These are phyloP conservation scores for Hanseniaspora taiwanica DNA, from an alignment of 805 yeast genomes.

Conservation along the genomic window DNA sequence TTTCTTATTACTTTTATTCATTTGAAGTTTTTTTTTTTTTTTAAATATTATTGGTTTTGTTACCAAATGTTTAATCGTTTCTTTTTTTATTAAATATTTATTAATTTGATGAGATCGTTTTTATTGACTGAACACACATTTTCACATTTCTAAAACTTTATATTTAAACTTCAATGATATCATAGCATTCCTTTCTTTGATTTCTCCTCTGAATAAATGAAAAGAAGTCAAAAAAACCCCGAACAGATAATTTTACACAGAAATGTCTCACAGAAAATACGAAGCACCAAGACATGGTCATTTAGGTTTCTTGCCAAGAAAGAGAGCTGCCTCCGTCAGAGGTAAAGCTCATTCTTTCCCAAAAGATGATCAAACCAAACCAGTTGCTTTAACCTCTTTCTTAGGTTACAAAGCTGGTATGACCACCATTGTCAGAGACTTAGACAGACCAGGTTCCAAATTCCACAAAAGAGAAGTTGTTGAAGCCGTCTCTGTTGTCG, in stretches of 20 bases:
- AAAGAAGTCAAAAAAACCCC: conserved; percentile 7
- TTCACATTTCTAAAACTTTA: too few species aligned
- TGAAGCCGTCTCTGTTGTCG: conserved; percentile 98
- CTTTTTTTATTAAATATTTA: too few species aligned
- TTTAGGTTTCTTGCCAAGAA: conserved; percentile 99
- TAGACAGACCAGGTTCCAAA: conserved; percentile 99
- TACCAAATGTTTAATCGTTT: too few species aligned
- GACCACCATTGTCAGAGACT: conserved; percentile 99
- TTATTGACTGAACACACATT: too few species aligned
- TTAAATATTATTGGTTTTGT: too few species aligned
- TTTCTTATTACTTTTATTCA: too few species aligned
- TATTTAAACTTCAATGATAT: too few species aligned
- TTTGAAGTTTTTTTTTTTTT: too few species aligned
- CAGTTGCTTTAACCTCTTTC: conserved; percentile 98
- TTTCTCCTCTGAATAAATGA: not conserved
- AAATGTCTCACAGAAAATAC: conserved; percentile 99
- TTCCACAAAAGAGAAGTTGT: conserved; percentile 99
- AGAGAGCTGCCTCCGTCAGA: conserved; percentile 97
- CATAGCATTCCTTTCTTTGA: too few species aligned
- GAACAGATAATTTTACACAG: conserved; percentile 16
- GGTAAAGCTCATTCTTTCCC: conserved; percentile 99
- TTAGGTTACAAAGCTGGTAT: conserved; percentile 99
- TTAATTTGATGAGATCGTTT: too few species aligned
- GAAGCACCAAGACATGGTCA: conserved; percentile 99
- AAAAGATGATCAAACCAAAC: conserved; percentile 93